Base-by-base conservation (phyloP, 2,329 filamentous ascomycete species). In the Trichoderma endophyticum region DNA sequence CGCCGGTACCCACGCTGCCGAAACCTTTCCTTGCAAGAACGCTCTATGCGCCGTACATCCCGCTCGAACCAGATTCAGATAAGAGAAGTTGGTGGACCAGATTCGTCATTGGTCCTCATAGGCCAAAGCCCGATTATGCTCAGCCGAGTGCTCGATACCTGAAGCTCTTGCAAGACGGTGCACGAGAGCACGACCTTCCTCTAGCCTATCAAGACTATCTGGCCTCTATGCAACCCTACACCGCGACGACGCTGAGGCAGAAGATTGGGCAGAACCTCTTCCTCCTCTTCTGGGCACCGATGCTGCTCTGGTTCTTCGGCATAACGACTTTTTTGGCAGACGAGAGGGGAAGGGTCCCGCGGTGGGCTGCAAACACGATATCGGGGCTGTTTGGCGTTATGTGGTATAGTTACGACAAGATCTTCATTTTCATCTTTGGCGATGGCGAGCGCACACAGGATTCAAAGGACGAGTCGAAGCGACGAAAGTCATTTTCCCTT, bases 111-210 rank as follows among this genome's bases (percentile, higher is more conserved):
- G 82, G 82, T 3, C 80, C 80, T 3, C 81, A 85, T 30, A 89
- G 93, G 6, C 90, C 91, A 0, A 86, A 92, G 68, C 86, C 90
- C 1, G 86, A 86, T 71, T 94, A 95, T 77, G 92, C 94, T 0
- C 93, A 98, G 81, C 88, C 96, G 0, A 97, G 93, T 2, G 85
- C 89, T 57, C 90, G 96, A 14, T 98, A 99, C 80, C 84, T 98
- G 28, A 91, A 91, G 73, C 86, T 98, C 65, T 88, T 99, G 76
- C 89, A 87, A 15, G 88, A 91, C 75, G 96, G 96, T 18, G 95
- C 93, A 0, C 83, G 84, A 2, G 94, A 98, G 80, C 92, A 96
- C 79, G 84, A 86, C n/a, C 85, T 99, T 1, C 96, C 96, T 0
- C 81, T 86, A 6, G 90, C 92, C 70, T 99, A 98, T 78, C 90